Conservation (phyloP, 140 eudicot genomes). For the Erigeron philadelphicus region DNA sequence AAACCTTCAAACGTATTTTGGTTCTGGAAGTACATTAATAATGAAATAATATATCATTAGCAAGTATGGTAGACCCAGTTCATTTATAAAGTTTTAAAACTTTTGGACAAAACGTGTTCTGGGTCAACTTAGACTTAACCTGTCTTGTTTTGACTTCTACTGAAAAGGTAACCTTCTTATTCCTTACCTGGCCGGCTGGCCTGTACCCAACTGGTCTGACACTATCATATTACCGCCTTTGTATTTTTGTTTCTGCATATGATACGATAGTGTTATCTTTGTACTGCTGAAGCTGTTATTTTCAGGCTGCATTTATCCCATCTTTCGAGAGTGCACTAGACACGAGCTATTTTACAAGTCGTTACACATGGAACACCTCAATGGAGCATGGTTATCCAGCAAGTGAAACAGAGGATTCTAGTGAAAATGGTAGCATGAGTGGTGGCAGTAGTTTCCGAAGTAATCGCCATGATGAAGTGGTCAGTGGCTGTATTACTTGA, state of each 20-base stretch:
- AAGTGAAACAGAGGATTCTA: slow-evolving; percentile 83
- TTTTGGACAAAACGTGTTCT: background rate
- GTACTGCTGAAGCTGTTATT: slow-evolving; percentile 11
- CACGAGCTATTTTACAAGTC: slow-evolving; percentile 95
- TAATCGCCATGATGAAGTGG: slow-evolving; percentile 85
- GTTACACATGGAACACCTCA: slow-evolving; percentile 86
- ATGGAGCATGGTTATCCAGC: slow-evolving; percentile 59
- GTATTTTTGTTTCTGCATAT: background rate
- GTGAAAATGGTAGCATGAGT: slow-evolving; percentile 75
- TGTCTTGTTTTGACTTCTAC: background rate
- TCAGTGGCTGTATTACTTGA: slow-evolving; percentile 28
- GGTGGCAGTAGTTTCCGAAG: slow-evolving; percentile 76
- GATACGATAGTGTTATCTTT: background rate
- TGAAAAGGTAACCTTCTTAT: background rate
- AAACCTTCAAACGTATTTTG: background rate
- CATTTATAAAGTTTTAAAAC: background rate
- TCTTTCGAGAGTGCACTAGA: slow-evolving; percentile 87
- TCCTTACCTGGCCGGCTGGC: background rate
- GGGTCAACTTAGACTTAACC: background rate
- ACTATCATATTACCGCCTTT: background rate
- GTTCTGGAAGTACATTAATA: background rate
- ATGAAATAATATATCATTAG: background rate
- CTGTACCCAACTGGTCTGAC: background rate
- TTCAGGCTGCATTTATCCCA: slow-evolving; percentile 96
- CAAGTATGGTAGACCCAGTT: background rate